Evolutionary conservation across 2,329 filamentous ascomycete species (phyloP).

Genomic region (Pseudocercospora crystallina): DNA sequence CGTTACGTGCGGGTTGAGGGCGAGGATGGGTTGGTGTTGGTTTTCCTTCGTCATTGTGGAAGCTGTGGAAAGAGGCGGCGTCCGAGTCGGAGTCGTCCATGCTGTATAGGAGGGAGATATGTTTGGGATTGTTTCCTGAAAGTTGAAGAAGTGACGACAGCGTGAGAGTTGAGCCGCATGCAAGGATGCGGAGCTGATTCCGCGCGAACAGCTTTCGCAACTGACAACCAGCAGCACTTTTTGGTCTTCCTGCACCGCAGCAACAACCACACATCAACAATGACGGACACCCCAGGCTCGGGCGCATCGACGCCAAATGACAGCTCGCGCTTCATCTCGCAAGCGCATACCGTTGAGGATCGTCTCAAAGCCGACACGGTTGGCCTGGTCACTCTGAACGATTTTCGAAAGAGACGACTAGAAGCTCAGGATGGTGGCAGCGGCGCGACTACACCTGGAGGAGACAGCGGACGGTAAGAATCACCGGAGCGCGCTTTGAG

Average conservation of each 20-base stretch:
- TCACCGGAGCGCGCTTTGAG: not conserved
- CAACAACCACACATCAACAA: constrained; percentile 4
- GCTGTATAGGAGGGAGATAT: constrained; percentile 6
- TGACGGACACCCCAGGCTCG: constrained; percentile 22
- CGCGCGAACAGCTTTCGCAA: not conserved
- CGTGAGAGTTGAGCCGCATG: constrained; percentile 4
- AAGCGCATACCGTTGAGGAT: constrained; percentile 75
- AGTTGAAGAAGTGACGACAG: constrained; percentile 8
- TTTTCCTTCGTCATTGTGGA: constrained; percentile 26
- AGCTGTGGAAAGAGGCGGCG: constrained; percentile 33
- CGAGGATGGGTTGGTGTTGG: constrained; percentile 7
- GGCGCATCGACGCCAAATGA: constrained; percentile 25
- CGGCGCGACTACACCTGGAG: constrained; percentile 52
- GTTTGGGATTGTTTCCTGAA: constrained; percentile 2
- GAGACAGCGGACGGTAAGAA: constrained; percentile 56
- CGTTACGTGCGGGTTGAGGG: constrained; percentile 12
- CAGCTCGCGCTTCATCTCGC: constrained; percentile 66
- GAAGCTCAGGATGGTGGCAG: constrained; percentile 71
- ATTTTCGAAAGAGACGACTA: constrained; percentile 93
- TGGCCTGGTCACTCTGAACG: constrained; percentile 84
- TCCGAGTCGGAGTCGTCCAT: constrained; percentile 28
- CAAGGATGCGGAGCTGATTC: constrained; percentile 1
- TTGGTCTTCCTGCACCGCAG: not conserved
- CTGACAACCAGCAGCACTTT: not conserved
- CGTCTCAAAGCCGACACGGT: constrained; percentile 83